Base-by-base conservation (phyloP, 2,329 filamentous ascomycete genomes). In the Fusarium torulosum region DNA sequence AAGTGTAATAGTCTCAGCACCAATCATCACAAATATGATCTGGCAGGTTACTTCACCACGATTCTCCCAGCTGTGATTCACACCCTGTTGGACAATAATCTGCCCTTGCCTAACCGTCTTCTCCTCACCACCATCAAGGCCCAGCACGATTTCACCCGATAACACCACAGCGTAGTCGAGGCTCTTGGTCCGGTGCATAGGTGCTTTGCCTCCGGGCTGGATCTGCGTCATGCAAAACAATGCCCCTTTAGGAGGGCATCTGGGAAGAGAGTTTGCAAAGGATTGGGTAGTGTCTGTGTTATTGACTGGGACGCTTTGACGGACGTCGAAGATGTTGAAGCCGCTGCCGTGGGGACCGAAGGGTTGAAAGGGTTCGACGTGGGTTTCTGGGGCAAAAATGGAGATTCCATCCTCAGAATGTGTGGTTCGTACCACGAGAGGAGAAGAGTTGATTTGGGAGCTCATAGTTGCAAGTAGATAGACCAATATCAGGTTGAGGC, bases 41-140 rank as follows among this genome's bases (percentile, higher is more conserved):
- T 78, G 73, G 47, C 79, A 82, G 17, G 75, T 62, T 44, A 78
- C 75, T 3, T 74, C 63, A 0, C 75, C 75, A 17, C 77, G 74
- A 58, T 84, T 84, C 17, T 76, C 69, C 81, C 82, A 85, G 13
- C 73, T 71, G 69, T 85, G 83, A 54, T 79, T 82, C 10, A 75
- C 76, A 0, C 82, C 82, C 40, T 79, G 73, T 69, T 82, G 78
- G 0, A 83, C 73, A 33, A 82, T 71, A n/a, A 78, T 66, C 42
- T 83, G 80, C 13, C 80, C 80, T 3, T 71, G 67, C 27, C 59
- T 61, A 3, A 82, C 25, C 6, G 71, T 75, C 61, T 73, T 80
- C 70, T 80, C 79, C 47, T 79, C 79, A 7, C 81, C 80, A 5
- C 74, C 70, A 59, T 83, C 81, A 2, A 84, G 74, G 7, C 58